A percentile compares a stretch with the other conserved stretches of the same genome.
These are phyloP conservation scores for Arachnomyces sp. DNA, from an alignment of 2,329 filamentous ascomycete species.

Conservation along the genomic window DNA sequence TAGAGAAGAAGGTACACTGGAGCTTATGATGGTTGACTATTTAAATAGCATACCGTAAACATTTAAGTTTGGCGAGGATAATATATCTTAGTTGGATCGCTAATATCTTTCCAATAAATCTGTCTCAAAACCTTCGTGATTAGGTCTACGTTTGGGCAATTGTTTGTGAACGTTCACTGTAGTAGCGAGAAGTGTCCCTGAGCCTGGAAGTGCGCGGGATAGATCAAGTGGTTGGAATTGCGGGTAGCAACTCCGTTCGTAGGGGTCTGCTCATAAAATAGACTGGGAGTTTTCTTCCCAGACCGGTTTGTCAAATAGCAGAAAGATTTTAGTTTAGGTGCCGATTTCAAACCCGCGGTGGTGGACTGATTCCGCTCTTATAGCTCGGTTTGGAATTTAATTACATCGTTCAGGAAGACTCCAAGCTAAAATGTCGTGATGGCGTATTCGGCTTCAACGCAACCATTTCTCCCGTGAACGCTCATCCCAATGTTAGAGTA, in stretches of 20 bases:
- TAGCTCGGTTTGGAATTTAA: slow-evolving; percentile 47
- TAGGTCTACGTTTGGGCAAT: slow-evolving; percentile 52
- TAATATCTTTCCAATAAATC: slow-evolving; percentile 56
- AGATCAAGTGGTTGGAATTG: slow-evolving; percentile 58
- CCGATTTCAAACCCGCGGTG: slow-evolving; percentile 60
- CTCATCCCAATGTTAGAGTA: slow-evolving; percentile 49
- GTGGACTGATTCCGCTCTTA: slow-evolving; percentile 58
- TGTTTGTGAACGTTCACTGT: slow-evolving; percentile 49
- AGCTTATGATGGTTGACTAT: no score
- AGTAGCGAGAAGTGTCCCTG: slow-evolving; percentile 60
- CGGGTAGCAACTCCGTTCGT: slow-evolving; percentile 48
- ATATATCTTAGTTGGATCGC: slow-evolving; percentile 53
- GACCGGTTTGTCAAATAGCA: slow-evolving; percentile 59
- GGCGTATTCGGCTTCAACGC: slow-evolving; percentile 54
- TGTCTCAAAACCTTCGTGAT: slow-evolving; percentile 49
- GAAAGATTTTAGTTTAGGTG: slow-evolving; percentile 55
- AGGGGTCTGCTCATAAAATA: slow-evolving; percentile 42
- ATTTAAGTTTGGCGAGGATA: slow-evolving; percentile 54
- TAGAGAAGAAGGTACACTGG: no score
- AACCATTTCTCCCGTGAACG: slow-evolving; percentile 48
- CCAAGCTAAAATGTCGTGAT: slow-evolving; percentile 62
- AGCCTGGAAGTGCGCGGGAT: slow-evolving; percentile 52
- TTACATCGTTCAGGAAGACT: slow-evolving; percentile 55
- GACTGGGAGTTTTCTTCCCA: slow-evolving; percentile 52
- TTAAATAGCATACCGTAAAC: no score